phyloP scores from a whole-genome alignment of 73 alveolate genomes.

The Blepharisma japonicum region DNA sequence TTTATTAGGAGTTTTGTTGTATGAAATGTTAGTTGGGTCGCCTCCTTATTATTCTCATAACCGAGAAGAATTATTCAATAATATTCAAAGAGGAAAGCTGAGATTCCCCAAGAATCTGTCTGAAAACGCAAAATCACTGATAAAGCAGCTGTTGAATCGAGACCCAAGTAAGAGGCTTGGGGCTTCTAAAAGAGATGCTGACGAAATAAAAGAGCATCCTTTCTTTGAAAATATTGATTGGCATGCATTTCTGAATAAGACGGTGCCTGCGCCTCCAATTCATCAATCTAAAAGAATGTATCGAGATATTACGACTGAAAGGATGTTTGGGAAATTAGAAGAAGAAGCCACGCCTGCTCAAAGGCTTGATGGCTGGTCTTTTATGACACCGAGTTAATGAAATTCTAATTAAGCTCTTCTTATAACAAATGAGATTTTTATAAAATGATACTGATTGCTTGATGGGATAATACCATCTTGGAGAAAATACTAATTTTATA shows the following conservation, averaged over 20 bases:
- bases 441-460: too few relatives aligned
- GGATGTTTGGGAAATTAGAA: background rate
- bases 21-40: conserved; percentile 87
- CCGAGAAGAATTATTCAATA: conserved; percentile 86
- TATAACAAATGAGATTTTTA: too few relatives aligned
- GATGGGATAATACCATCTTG: too few relatives aligned
- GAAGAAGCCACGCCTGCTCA: conserved; percentile 2
- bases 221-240: conserved; percentile 77
- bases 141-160: conserved; percentile 60
- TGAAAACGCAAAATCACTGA: conserved; percentile 71
- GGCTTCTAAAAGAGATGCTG: conserved; percentile 54
- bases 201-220: conserved; percentile 80
- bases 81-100: conserved; percentile 83
- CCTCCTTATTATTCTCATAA: conserved; percentile 84
- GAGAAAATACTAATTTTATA: too few relatives aligned
- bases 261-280: conserved; percentile 46
- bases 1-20: conserved; percentile 87
- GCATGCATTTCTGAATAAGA: conserved; percentile 51
- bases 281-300: conserved; percentile 18
- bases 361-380: conserved; percentile 6
- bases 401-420: background rate
- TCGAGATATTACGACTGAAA: background rate
- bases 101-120: conserved; percentile 76
- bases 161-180: conserved; percentile 84
- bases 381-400: conserved; percentile 2